Percentiles rank a stretch among this genome's conserved stretches.
Conservation (phyloP, 768 basidiomycete genomes). For the Pleurotus salmoneostramineus region DNA sequence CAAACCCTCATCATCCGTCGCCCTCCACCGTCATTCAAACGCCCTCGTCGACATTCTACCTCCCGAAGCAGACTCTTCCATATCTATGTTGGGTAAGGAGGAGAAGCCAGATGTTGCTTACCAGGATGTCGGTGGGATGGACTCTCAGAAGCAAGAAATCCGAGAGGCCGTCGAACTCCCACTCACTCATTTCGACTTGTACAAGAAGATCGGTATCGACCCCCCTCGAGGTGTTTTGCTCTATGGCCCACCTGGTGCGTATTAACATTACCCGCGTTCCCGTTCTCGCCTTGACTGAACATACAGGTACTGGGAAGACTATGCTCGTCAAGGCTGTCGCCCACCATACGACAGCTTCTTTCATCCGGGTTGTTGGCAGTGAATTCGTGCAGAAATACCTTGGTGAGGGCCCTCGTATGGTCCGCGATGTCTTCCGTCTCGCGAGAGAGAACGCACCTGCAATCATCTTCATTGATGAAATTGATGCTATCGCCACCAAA, state of each 20-base stretch:
- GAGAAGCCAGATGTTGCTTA: constrained; percentile 96
- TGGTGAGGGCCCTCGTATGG: constrained; percentile 99
- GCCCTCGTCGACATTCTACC: constrained; percentile 97
- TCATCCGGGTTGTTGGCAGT: constrained; percentile 96
- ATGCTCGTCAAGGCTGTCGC: constrained; percentile 99
- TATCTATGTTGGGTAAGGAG: constrained; percentile 90
- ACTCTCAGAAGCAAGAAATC: constrained; percentile 97
- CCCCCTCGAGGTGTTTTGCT: constrained; percentile 95
- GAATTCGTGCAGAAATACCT: constrained; percentile 99
- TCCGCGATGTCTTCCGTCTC: constrained; percentile 96
- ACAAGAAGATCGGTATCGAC: constrained; percentile 99
- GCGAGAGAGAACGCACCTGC: constrained; percentile 96
- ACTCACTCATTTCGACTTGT: constrained; percentile 93
- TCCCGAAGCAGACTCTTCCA: constrained; percentile 97
- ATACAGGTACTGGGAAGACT: constrained; percentile 92
- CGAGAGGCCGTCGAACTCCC: constrained; percentile 97
- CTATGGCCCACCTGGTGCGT: constrained; percentile 91
- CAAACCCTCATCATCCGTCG: constrained; percentile 96
- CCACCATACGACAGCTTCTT: constrained; percentile 93
- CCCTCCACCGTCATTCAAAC: constrained; percentile 98
- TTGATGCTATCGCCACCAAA: constrained; percentile 98
- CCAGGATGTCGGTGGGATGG: constrained; percentile 95
- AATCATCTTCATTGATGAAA: constrained; percentile 99
- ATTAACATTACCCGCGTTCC: neutral
- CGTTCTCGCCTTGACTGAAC: neutral